phyloP scores from a whole-genome alignment of 1,284 basidiomycete species.

The Anthracocystis setariae region DNA sequence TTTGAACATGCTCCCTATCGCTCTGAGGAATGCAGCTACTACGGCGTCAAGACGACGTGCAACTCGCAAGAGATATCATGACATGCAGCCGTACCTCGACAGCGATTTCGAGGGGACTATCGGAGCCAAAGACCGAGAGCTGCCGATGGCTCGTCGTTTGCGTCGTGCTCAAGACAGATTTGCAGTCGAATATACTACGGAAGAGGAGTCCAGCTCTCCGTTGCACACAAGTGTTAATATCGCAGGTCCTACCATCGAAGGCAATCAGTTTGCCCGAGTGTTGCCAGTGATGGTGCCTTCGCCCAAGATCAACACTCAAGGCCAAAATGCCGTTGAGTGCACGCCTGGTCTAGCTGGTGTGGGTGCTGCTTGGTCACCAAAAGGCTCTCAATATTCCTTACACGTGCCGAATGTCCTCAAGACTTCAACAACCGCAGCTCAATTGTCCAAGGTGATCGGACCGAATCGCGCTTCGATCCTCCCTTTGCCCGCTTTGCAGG shows the following conservation, averaged over 20 bases:
- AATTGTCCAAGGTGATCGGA: constrained; percentile 29
- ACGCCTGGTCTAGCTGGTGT: constrained; percentile 45
- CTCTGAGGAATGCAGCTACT: constrained; percentile 37
- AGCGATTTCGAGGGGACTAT: constrained; percentile 60
- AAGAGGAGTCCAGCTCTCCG: constrained; percentile 33
- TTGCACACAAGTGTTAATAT: constrained; percentile 2
- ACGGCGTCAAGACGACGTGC: constrained; percentile 36
- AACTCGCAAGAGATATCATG: constrained; percentile 30
- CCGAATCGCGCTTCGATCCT: constrained; percentile 24
- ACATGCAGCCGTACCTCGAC: constrained; percentile 43
- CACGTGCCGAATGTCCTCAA: constrained; percentile 1
- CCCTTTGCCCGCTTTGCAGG: constrained; percentile 26
- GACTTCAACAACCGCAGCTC: constrained; percentile 3
- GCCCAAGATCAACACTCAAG: constrained; percentile 2
- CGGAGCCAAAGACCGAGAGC: constrained; percentile 50
- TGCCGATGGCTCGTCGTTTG: constrained; percentile 51
- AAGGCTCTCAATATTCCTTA: constrained; percentile 10
- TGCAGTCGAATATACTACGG: constrained; percentile 41
- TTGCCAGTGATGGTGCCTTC: constrained; percentile 11
- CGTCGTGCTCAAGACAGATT: constrained; percentile 38
- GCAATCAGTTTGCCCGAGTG: constrained; percentile 7
- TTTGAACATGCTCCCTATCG: constrained; percentile 44
- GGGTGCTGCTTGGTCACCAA: constrained; percentile 34
- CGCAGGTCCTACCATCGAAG: constrained; percentile 2
- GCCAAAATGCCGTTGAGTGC: constrained; percentile 14